Base-by-base conservation (phyloP, 2,329 filamentous ascomycete species). In the Microcyclosporella mali region DNA sequence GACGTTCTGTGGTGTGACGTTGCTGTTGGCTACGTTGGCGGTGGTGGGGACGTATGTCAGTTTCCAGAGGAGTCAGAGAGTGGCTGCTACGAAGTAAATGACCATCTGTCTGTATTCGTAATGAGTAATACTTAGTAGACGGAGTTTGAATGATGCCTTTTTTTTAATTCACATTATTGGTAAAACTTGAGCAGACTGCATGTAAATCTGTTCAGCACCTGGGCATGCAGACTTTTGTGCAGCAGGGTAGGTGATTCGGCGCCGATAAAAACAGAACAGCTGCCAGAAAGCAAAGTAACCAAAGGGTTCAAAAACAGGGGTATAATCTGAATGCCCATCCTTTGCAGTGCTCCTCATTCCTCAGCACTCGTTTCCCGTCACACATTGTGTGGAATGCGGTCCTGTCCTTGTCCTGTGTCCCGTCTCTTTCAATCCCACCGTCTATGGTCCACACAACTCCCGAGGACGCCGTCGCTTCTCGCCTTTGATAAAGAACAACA, bases 1-100 rank as follows among this genome's bases (percentile, higher is more conserved):
- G 49, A 46, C 42, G 3, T 65, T 65, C 40, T 59, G 58, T 36
- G 59, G 56, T 14, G 56, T 47, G 18, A 56, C 51, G 17, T 43
- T 63, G 36, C 16, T 49, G 4, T 45, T 46, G 28, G 55, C 56
- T 10, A 59, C 57, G 2, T 17, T 50, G 1, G 44, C 46, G 18
- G 51, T 62, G 15, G 47, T 55, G 12, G 52, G 37, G n/a, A 57
- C 54, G 1, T 56, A 50, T 37, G 37, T 52, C 17, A 46, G 46
- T 14, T 54, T 32, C 25, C 33, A 50, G 39, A 39, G 47, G 43
- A 37, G 32, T 28, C 25, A 19, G 37, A 40, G 30, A 33, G 35
- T 25, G 33, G 32, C 21, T 15, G 29, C 17, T 27, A 25, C 25
- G 21, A 6, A 25, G 21, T 25, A 6, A 6, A 9, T 25, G n/a